Percentiles rank a stretch among this genome's conserved stretches.
These are phyloP conservation scores for Gynostemma pentaphyllum DNA, from an alignment of 306 rosid genomes.

Conservation along the genomic window DNA sequence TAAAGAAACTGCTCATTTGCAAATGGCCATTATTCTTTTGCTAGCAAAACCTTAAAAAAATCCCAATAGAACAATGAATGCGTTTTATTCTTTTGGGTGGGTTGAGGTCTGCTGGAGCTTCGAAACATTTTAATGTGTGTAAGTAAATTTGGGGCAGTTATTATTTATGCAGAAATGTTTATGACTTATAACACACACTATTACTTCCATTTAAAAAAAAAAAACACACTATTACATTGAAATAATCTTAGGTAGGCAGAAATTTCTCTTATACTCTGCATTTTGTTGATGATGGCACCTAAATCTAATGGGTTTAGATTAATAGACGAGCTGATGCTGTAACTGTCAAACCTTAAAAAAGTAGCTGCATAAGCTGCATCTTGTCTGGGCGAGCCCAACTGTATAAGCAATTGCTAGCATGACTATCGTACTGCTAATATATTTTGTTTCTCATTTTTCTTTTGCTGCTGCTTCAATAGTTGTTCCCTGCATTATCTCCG, in stretches of 20 bases:
- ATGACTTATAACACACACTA: not conserved
- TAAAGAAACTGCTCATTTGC: too few species aligned
- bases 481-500: not conserved
- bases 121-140: too few species aligned
- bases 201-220: too few species aligned
- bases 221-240: not conserved
- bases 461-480: not conserved
- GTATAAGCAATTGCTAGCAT: not conserved
- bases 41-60: too few species aligned
- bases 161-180: too few species aligned
- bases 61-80: too few species aligned
- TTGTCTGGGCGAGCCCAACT: too few species aligned
- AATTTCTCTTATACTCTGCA: not conserved
- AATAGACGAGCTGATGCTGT: not conserved
- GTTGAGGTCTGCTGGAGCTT: too few species aligned
- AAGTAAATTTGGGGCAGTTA: too few species aligned
- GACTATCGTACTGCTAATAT: not conserved
- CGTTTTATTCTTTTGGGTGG: too few species aligned
- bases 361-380: not conserved
- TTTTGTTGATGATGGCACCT: not conserved
- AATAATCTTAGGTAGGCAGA: not conserved
- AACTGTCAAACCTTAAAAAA: too few species aligned
- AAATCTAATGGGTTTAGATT: not conserved
- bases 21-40: too few species aligned
- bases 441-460: not conserved